Evolutionary conservation across 306 rosid species (phyloP).

Genomic region (Trifolium subterraneum): DNA sequence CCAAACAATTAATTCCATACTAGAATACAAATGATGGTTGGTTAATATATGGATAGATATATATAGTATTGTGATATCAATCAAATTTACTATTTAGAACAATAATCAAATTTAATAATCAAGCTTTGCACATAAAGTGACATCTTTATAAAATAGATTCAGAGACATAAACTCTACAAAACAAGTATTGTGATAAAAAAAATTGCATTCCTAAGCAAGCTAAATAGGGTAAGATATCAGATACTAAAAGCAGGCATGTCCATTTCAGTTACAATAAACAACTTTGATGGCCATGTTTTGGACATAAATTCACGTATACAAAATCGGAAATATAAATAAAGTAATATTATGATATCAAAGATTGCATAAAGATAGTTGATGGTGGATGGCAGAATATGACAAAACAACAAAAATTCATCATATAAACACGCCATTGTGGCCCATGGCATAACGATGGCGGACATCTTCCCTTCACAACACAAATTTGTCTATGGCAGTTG

Average conservation of each 20-base stretch:
- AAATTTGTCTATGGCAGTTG: no score
- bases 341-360: conserved; percentile 28
- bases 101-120: no score
- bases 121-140: no score
- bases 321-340: background rate
- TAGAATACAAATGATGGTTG: no score
- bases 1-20: no score
- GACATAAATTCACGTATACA: conserved; percentile 15
- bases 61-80: no score
- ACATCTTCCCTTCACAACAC: no score
- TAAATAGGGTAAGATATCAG: no score
- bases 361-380: background rate
- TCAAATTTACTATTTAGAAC: background rate
- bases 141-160: background rate
- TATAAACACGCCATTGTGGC: background rate
- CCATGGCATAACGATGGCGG: no score
- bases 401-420: background rate
- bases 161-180: no score
- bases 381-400: background rate
- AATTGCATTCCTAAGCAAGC: no score
- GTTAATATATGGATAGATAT: background rate
- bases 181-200: no score
- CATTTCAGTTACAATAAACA: conserved; percentile 16
- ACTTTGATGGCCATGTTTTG: background rate
- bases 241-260: conserved; percentile 33